Percentiles rank a stretch among this genome's conserved stretches.
phyloP scores from a whole-genome alignment of 495 filamentous ascomycete genomes.

The Trypethelium eluteriae region DNA sequence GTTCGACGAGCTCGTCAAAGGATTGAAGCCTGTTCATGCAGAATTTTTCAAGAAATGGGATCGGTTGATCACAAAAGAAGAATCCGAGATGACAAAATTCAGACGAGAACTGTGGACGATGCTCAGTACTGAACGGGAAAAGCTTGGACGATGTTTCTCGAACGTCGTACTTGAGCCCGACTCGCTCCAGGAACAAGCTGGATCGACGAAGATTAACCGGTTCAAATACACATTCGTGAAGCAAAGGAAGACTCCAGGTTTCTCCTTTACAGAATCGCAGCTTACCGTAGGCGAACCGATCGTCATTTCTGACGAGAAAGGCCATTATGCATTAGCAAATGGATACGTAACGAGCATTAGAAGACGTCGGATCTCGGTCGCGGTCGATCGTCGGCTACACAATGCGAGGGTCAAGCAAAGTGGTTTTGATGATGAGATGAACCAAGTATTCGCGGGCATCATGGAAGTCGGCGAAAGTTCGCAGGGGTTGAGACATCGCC shows the following conservation, averaged over 20 bases:
- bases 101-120: conserved; percentile 92
- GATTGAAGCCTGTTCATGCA: conserved; percentile 63
- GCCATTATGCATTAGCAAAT: conserved; percentile 87
- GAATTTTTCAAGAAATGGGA: conserved; percentile 95
- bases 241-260: conserved; percentile 45
- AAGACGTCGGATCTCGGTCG: conserved; percentile 68
- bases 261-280: conserved; percentile 86
- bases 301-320: conserved; percentile 91
- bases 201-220: conserved; percentile 67
- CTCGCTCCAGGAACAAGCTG: conserved; percentile 10
- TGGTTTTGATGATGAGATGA: conserved; percentile 64
- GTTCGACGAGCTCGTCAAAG: conserved; percentile 66
- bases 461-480: conserved; percentile 69
- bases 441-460: conserved; percentile 83
- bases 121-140: conserved; percentile 79
- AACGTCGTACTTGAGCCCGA: conserved; percentile 66
- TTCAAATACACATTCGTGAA: conserved; percentile 79
- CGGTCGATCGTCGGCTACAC: conserved; percentile 80
- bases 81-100: conserved; percentile 75
- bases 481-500: conserved; percentile 42
- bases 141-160: conserved; percentile 69
- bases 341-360: conserved; percentile 75
- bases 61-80: conserved; percentile 83
- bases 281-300: conserved; percentile 84
- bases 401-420: conserved; percentile 67